Base-by-base conservation (phyloP, 257 asterid species). In the Gentiana macrophylla region DNA sequence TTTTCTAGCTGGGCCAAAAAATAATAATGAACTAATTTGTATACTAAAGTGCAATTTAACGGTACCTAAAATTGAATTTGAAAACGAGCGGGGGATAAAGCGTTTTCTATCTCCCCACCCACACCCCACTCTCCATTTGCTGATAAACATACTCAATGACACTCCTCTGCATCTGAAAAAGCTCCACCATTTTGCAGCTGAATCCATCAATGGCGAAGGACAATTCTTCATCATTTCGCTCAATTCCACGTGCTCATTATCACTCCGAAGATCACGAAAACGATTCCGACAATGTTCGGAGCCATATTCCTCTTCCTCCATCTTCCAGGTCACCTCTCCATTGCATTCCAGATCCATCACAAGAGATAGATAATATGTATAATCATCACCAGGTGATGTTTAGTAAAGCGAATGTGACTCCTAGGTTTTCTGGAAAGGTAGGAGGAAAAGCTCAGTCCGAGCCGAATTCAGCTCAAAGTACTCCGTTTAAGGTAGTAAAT, bases 311-410 rank as follows among this genome's bases (percentile, higher is more conserved):
- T 24, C 35, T 50, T 33, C 65, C 62, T 46, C 59, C 72, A 35
- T 55, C 77, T 15, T 62, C 84, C 6, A 69, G 97, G 72, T 45
- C 94, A 48, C 97, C 97, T 15, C 83, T 88, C 38, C 80, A 43
- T 65, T 75, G 91, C 34, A 89, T 89, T 8, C 67, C 84, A 1
- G 95, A 85, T 63, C 94, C 97, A 1, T 79, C 88, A 12, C 60
- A 15, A 15, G n/a, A 9, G 5, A 48, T 49, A 43, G 46, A 41
- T 4, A 41, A 41, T 41, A 43, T n/a, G 15, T 7, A 53, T 34
- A 52, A 54, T 3, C 61, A 57, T 8, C 61, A 57, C 5, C 62
- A 64, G 35, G n/a, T 44, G 4, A 15, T 15, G 13, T 15, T 5
- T 15, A 24, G 32, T 34, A 64, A 56, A 50, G 62, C 57, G 32